Percentiles rank a stretch among this genome's conserved stretches.
Evolutionary conservation across 1,284 basidiomycete genomes (phyloP).

Genomic region (Microbotryum lychnidis-dioicae): DNA sequence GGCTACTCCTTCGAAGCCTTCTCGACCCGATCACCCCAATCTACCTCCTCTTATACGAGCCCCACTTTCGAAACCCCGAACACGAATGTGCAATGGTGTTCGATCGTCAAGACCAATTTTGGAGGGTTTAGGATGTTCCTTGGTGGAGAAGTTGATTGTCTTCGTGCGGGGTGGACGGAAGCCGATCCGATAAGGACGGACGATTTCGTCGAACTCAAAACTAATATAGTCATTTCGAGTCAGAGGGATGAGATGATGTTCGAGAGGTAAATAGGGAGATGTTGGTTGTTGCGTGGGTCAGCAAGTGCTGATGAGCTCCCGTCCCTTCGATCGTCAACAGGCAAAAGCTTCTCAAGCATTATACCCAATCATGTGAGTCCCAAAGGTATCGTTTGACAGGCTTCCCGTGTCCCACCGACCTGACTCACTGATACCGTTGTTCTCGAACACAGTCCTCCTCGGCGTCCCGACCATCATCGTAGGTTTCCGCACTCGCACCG

Average conservation of each 20-base stretch:
- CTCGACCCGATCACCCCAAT: slow-evolving; percentile 49
- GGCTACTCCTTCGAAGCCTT: slow-evolving; percentile 77
- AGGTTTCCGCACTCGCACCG: slow-evolving; percentile 77
- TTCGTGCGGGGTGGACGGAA: slow-evolving; percentile 37
- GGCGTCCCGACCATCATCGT: slow-evolving; percentile 67
- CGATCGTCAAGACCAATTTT: slow-evolving; percentile 80
- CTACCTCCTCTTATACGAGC: slow-evolving; percentile 47
- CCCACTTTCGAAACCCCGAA: slow-evolving; percentile 64
- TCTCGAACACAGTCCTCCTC: slow-evolving; percentile 25
- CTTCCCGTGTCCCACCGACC: too few species aligned
- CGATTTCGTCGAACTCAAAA: slow-evolving; percentile 81
- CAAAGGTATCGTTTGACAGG: too few species aligned
- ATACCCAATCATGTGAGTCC: slow-evolving; percentile 81
- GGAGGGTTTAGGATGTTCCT: slow-evolving; percentile 71
- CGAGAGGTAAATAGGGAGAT: slow-evolving; percentile 55
- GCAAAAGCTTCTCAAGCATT: slow-evolving; percentile 84
- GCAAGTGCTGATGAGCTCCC: neutral
- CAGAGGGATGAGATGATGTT: slow-evolving; percentile 64
- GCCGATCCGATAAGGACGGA: slow-evolving; percentile 23
- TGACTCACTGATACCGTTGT: neutral
- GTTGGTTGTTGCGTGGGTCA: neutral
- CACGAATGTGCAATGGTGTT: slow-evolving; percentile 94
- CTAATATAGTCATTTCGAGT: slow-evolving; percentile 68
- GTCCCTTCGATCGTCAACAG: slow-evolving; percentile 3
- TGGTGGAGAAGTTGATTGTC: slow-evolving; percentile 93